Evolutionary conservation across 371 early-diverging fungal genomes (phyloP), one percentile per base, ranked within the genome.

Genomic region (Saksenaea oblongispora): DNA sequence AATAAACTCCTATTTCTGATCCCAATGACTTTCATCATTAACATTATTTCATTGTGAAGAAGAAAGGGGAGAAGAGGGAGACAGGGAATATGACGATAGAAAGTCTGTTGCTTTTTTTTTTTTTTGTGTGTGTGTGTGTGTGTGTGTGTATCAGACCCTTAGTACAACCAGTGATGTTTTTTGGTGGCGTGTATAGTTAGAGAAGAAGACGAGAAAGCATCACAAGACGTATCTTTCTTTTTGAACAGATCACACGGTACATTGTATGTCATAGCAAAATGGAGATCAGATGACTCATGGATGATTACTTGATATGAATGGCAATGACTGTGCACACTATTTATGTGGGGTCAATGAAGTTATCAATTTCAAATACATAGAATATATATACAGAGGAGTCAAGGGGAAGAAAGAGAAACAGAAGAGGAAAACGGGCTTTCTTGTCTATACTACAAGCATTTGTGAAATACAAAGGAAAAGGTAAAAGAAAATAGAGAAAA

Each of bases 341-440:
- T n/a, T 47, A 22, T 18, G 22, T 47, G 51, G 51, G 24, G 22
- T 47, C 26, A 17, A 47, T 47, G 51, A 22, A 22, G 51, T 22
- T 47, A 47, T 47, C 24, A 47, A 47, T 47, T 47, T 47, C 51
- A 47, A 47, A 47, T 47, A 47, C 51, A 47, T 47, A 22, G 51
- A 47, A 47, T 47, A 47, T 47, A 47, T 47, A 47, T 47, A 47
- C 51, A 47, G 10, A 47, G 51, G 18, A 22, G 22, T 47, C 51
- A 18, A 22, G 10, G 24, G 51, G 31, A 31, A 47, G 22, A 22
- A 47, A 22, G 24, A 26, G 22, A 47, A 47, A 22, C 2, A 47
- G 51, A 47, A 22, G 22, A 22, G 11, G n/a, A 17, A 47, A 22
- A 22, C 2, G 7, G 7, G 31, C 31, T 14, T 18, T 22, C 22